Conservation (phyloP, 1,139 yeast genomes). For the Protomyces inundatus region DNA sequence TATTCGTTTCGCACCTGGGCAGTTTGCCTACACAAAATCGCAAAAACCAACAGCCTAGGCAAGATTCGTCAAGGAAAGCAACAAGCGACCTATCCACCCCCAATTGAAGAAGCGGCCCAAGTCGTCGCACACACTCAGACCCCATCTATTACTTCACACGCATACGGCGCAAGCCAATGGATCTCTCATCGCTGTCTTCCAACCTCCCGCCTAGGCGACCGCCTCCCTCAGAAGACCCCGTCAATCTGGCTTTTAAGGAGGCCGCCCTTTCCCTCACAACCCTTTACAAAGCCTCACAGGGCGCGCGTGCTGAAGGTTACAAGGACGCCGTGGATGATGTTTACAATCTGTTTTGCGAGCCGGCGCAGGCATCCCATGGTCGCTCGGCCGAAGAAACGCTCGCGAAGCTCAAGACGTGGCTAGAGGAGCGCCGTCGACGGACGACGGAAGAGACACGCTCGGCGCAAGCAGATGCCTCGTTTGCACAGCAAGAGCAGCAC, state of each 20-base stretch:
- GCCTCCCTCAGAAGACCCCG: conserved; percentile 5
- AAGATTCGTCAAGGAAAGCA: no score
- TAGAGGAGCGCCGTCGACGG: conserved; percentile 11
- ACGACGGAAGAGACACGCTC: neutral
- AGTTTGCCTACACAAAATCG: no score
- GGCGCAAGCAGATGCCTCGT: neutral
- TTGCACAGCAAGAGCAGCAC: neutral
- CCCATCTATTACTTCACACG: no score
- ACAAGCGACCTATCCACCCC: no score
- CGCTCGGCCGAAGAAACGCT: neutral
- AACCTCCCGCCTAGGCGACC: conserved; percentile 5
- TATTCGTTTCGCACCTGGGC: no score
- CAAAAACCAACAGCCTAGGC: no score
- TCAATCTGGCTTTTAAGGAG: conserved; percentile 16
- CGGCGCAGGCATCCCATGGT: neutral
- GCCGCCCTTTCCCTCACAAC: conserved; percentile 27
- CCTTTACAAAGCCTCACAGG: conserved; percentile 25
- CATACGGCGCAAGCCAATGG: neutral
- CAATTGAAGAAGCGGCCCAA: no score
- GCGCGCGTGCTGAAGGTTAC: conserved; percentile 26
- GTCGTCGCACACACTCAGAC: no score
- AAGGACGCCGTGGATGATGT: conserved; percentile 32
- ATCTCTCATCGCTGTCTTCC: conserved; percentile 16
- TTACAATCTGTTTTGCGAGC: neutral
- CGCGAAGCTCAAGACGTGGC: conserved; percentile 4